Percentiles rank a stretch among this genome's conserved stretches.
phyloP scores from a whole-genome alignment of 2,329 filamentous ascomycete species.

The Paraphaeosphaeria minitans region DNA sequence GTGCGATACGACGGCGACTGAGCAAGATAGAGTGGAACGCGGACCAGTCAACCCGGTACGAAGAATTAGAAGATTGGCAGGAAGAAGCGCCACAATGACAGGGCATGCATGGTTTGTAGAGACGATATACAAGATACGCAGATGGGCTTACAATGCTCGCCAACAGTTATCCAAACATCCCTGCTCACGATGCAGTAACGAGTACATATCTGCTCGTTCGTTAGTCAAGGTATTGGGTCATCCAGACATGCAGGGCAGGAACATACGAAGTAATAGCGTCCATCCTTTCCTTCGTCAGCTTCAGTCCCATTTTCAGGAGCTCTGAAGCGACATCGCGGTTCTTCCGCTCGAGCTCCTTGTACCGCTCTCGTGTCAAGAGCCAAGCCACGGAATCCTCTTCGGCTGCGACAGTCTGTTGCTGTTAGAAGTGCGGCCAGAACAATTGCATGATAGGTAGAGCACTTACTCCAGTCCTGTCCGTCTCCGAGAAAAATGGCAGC shows the following conservation, averaged over 20 bases:
- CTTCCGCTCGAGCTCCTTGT: slow-evolving; percentile 72
- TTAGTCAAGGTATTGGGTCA: background rate
- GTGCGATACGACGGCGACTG: background rate
- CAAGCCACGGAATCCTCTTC: slow-evolving; percentile 84
- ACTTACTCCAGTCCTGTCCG: slow-evolving; percentile 71
- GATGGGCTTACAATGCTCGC: background rate
- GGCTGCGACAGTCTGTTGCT: slow-evolving; percentile 68
- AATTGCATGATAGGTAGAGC: background rate
- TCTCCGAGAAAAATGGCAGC: slow-evolving; percentile 93
- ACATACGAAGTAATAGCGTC: slow-evolving; percentile 66
- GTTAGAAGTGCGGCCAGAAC: background rate
- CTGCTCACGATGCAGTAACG: slow-evolving; percentile 36
- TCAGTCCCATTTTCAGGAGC: slow-evolving; percentile 83
- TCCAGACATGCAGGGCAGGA: background rate
- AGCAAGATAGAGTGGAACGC: background rate
- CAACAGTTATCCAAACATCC: background rate
- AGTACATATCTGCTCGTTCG: slow-evolving; percentile 38
- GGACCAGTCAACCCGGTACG: background rate
- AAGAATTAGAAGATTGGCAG: background rate
- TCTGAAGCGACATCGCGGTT: slow-evolving; percentile 82
- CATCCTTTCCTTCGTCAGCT: slow-evolving; percentile 94
- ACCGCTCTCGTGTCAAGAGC: slow-evolving; percentile 74
- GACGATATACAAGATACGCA: background rate
- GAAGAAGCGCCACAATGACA: background rate
- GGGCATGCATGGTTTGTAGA: background rate